Conservation (phyloP, 345 rosid genomes). For the Noccaea caerulescens region DNA sequence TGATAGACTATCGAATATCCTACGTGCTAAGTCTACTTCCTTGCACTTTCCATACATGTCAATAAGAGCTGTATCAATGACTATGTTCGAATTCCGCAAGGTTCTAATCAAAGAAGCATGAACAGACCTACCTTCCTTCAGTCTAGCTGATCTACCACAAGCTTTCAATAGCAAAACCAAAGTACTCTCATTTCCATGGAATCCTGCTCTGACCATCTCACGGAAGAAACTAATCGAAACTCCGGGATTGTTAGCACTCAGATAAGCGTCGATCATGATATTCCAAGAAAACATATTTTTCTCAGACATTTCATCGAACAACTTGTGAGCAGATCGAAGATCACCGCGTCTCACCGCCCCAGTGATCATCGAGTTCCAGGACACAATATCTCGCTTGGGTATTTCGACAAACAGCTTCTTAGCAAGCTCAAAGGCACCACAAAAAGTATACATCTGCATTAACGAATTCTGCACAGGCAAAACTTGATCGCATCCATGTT, state of each 20-base stretch:
- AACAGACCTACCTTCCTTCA: constrained; percentile 72
- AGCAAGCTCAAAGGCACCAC: constrained; percentile 48
- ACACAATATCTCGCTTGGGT: constrained; percentile 52
- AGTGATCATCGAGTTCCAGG: constrained; percentile 57
- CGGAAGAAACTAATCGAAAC: constrained; percentile 62
- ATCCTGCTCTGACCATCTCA: constrained; percentile 52
- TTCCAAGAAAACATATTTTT: constrained; percentile 65
- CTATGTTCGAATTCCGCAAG: constrained; percentile 36
- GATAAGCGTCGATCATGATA: constrained; percentile 60
- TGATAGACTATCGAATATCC: constrained; percentile 52
- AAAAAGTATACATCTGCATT: constrained; percentile 53
- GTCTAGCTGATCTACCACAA: constrained; percentile 66
- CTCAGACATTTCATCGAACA: constrained; percentile 58
- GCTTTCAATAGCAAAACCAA: constrained; percentile 55
- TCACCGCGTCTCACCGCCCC: constrained; percentile 44
- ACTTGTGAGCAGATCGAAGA: constrained; percentile 46
- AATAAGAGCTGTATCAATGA: constrained; percentile 57
- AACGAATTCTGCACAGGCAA: constrained; percentile 64
- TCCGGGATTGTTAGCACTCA: constrained; percentile 58
- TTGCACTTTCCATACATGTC: constrained; percentile 69
- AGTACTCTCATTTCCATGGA: constrained; percentile 50
- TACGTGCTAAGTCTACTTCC: constrained; percentile 56
- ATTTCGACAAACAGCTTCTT: constrained; percentile 59
- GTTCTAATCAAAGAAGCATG: constrained; percentile 59
- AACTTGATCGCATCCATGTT: constrained; percentile 52